A percentile compares a stretch with the other conserved stretches of the same genome.
Conservation (phyloP, 2,329 filamentous ascomycete species). For the Monilinia fructigena region DNA sequence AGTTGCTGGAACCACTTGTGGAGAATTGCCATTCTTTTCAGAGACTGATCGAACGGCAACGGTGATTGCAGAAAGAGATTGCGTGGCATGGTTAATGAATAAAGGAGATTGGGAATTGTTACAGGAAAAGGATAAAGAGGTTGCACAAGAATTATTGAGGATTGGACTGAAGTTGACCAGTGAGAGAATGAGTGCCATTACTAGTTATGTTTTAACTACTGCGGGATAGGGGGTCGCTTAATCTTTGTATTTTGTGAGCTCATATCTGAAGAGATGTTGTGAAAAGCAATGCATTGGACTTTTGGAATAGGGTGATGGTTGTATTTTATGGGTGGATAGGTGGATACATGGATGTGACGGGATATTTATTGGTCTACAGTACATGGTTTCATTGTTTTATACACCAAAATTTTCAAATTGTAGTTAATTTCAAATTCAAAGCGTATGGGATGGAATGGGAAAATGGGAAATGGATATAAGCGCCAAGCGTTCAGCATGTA, state of each 20-base stretch:
- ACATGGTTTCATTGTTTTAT: background rate
- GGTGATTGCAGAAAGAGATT: conserved; percentile 77
- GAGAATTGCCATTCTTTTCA: conserved; percentile 93
- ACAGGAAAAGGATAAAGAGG: conserved; percentile 69
- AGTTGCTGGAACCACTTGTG: conserved; percentile 89
- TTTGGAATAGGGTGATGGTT: background rate
- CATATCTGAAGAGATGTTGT: background rate
- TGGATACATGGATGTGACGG: background rate
- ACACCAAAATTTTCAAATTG: background rate
- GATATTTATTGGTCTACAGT: background rate
- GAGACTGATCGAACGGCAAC: conserved; percentile 86
- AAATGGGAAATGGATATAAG: background rate
- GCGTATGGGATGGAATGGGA: background rate
- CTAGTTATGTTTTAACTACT: conserved; percentile 48
- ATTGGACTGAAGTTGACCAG: conserved; percentile 92
- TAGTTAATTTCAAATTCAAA: background rate
- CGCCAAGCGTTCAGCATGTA: background rate
- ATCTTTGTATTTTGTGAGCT: background rate
- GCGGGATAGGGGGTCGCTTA: conserved; percentile 39
- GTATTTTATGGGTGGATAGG: background rate
- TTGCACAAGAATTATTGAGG: conserved; percentile 79
- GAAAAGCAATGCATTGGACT: background rate
- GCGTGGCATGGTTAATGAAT: conserved; percentile 79
- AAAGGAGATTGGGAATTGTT: conserved; percentile 68
- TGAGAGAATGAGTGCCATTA: conserved; percentile 80